These are phyloP conservation scores for Sophora flavescens DNA, from an alignment of 306 rosid genomes.

Conservation along the genomic window DNA sequence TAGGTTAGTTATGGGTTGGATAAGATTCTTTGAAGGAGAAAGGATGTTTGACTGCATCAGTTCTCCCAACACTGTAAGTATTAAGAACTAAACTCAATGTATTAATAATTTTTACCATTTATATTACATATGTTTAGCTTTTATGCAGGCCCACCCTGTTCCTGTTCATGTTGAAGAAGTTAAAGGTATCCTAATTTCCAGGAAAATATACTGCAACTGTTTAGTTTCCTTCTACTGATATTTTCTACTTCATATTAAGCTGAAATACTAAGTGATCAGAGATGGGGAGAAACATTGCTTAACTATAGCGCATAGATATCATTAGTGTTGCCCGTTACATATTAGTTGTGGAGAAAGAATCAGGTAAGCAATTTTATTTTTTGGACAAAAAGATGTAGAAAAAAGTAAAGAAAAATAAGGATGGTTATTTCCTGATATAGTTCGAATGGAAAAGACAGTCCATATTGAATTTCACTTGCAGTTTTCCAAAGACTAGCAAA, in stretches of 20 bases:
- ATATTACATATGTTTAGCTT: constrained; percentile 31
- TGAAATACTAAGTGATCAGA: constrained; percentile 18
- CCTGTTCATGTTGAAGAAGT: constrained; percentile 91
- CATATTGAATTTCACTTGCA: constrained; percentile 48
- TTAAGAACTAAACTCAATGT: constrained; percentile 48
- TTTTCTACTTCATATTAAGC: constrained; percentile 39
- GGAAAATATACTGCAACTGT: constrained; percentile 27
- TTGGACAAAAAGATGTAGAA: not conserved
- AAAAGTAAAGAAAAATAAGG: not conserved
- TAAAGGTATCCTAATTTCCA: constrained; percentile 65
- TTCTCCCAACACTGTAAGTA: constrained; percentile 81
- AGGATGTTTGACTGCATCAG: constrained; percentile 75
- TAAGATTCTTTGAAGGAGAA: constrained; percentile 76
- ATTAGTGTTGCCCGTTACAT: constrained; percentile 75
- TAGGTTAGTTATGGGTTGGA: constrained; percentile 94
- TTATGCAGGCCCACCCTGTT: constrained; percentile 75
- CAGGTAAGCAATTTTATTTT: constrained; percentile 57
- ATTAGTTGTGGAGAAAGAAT: constrained; percentile 94
- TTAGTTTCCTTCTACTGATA: constrained; percentile 36
- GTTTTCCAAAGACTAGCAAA: constrained; percentile 91
- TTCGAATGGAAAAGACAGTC: constrained; percentile 39
- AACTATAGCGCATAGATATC: constrained; percentile 64
- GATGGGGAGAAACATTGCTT: constrained; percentile 42
- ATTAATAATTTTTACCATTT: constrained; percentile 29
- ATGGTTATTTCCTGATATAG: not conserved